Evolutionary conservation across 225 moss, liverwort and hornwort species (phyloP), one percentile per base, ranked within the genome.

Genomic region (Bryoerythrophyllum caledonicum): DNA sequence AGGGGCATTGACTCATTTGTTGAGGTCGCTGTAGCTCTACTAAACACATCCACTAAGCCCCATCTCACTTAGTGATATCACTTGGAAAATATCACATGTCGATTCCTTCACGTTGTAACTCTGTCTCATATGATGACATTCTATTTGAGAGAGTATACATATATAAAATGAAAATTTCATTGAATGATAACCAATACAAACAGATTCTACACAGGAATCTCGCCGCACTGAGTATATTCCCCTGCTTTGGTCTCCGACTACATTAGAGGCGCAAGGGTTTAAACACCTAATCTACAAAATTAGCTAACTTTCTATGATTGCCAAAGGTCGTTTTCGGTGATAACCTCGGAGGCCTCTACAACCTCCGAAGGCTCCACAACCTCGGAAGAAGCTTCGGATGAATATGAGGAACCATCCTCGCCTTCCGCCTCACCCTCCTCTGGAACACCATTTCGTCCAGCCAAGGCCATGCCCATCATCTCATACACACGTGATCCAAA

Each of bases 401-500:
- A 55, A 2, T 25, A 28, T 13, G 72, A 75, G 24, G 76, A 74
- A 61, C 58, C 56, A 43, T 63, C 82, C 32, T 82, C 65, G 0
- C 71, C 60, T 48, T 24, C 44, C 51, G 48, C 25, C 30, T 60
- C 13, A 14, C 14, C 60, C 30, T 21, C 30, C 57, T 11, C 68
- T 27, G 34, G 68, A 20, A 67, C 49, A 16, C 63, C 72, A 60
- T 76, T 82, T 61, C 80, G 85, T 49, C 84, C 79, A 8, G 91
- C 82, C 53, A 95, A 77, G 35, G 93, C 94, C 61, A 94, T 46
- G 4, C 89, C 93, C 94, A 99, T 93, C 83, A 99, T 90, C 71
- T 93, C 97, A 56, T 90, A 95, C 7, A 99, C 91, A 76, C 87
- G 85, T 40, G 90, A 86, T 54, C 94, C 93, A 46, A 91, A 99